Conservation (phyloP, 169 alveolate species). For the Condylostoma magnum region DNA sequence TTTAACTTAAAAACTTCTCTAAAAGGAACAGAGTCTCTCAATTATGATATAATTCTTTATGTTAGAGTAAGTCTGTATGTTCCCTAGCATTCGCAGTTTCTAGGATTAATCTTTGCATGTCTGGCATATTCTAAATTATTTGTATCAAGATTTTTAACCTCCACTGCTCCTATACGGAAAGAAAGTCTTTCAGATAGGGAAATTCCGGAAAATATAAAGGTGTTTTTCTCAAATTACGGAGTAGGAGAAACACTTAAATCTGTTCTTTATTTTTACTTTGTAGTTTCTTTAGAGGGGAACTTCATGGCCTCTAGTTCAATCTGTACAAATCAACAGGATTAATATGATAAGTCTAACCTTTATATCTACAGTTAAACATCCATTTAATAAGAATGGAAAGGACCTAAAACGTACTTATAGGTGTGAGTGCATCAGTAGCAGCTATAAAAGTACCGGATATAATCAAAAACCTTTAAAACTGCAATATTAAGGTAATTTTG, state of each 20-base stretch:
- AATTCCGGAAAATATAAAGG: neutral
- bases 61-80: constrained; percentile 1
- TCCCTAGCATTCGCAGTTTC: constrained; percentile 23
- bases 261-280: constrained; percentile 26
- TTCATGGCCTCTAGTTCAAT: constrained; percentile 5
- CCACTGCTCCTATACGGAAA: constrained; percentile 8
- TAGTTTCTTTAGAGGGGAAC: constrained; percentile 6
- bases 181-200: constrained; percentile 4
- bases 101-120: neutral
- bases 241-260: neutral
- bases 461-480: no score
- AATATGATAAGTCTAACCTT: constrained; percentile 14
- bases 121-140: neutral
- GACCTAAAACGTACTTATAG: no score
- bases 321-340: constrained; percentile 20
- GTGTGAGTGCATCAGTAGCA: no score
- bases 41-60: neutral
- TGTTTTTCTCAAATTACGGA: neutral
- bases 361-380: neutral
- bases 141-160: neutral
- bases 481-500: no score
- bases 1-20: neutral
- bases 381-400: constrained; percentile 5
- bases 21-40: constrained; percentile 12
- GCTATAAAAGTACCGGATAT: no score